These are phyloP conservation scores for Trichoderma koningii DNA, from an alignment of 2,329 filamentous ascomycete genomes.

Conservation along the genomic window DNA sequence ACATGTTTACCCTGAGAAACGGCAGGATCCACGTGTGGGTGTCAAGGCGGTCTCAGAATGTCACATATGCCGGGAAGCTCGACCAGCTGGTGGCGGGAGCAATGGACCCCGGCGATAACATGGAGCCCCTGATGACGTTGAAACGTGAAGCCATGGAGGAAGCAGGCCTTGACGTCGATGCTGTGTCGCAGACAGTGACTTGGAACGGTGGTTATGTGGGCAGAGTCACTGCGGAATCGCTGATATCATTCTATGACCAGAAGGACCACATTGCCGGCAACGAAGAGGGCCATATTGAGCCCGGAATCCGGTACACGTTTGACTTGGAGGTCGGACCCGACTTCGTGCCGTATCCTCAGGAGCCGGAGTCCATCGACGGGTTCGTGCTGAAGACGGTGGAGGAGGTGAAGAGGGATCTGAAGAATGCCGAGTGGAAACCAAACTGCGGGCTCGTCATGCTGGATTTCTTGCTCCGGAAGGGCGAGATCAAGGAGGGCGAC, in stretches of 20 bases:
- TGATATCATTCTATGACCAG: conserved; percentile 42
- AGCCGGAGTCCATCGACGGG: conserved; percentile 36
- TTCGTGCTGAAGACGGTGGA: conserved; percentile 37
- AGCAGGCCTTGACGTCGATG: conserved; percentile 36
- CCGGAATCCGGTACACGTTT: conserved; percentile 43
- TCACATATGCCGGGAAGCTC: conserved; percentile 41
- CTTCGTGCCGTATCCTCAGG: conserved; percentile 32
- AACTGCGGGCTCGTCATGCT: conserved; percentile 46
- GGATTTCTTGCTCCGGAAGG: conserved; percentile 41
- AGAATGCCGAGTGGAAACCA: conserved; percentile 41
- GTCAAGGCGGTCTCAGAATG: conserved; percentile 36
- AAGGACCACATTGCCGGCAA: conserved; percentile 38
- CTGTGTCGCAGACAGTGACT: conserved; percentile 31
- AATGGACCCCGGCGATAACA: conserved; percentile 38
- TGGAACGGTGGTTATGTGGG: conserved; percentile 32
- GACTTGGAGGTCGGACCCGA: conserved; percentile 38
- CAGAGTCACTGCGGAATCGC: conserved; percentile 31
- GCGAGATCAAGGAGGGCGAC: conserved; percentile 33
- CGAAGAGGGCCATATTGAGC: conserved; percentile 42
- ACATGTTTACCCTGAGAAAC: conserved; percentile 39
- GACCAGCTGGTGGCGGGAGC: conserved; percentile 44
- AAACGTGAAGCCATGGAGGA: conserved; percentile 41
- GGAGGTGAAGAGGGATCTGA: conserved; percentile 37
- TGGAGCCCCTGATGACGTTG: conserved; percentile 36
- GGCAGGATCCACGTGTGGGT: conserved; percentile 40